Conservation (phyloP, 257 asterid genomes). For the Scutellaria baicalensis region DNA sequence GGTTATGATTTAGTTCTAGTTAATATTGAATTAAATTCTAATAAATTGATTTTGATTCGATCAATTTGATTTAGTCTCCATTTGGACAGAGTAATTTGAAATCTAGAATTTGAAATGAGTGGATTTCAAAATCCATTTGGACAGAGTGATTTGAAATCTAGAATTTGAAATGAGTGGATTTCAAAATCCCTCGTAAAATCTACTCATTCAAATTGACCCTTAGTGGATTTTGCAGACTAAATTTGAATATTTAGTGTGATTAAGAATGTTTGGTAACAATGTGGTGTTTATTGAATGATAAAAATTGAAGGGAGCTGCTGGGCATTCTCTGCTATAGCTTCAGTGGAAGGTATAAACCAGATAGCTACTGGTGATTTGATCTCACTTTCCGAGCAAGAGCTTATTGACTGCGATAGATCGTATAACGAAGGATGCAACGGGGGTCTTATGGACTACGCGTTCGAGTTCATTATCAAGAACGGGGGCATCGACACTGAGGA, state of each 20-base stretch:
- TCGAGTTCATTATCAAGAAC: constrained; percentile 46
- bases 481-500: constrained; percentile 51
- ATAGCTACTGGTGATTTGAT: constrained; percentile 37
- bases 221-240: not conserved
- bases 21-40: too few species aligned
- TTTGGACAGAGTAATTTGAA: too few species aligned
- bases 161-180: too few species aligned
- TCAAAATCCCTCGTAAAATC: too few species aligned
- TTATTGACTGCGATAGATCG: constrained; percentile 46
- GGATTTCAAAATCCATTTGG: too few species aligned
- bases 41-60: too few species aligned
- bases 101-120: too few species aligned
- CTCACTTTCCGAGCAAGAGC: constrained; percentile 61
- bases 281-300: not conserved
- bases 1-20: too few species aligned
- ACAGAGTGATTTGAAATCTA: too few species aligned
- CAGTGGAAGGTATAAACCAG: constrained; percentile 50
- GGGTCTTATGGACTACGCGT: constrained; percentile 65
- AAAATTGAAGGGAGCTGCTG: constrained; percentile 53
- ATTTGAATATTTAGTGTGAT: not conserved
- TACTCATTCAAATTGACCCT: too few species aligned
- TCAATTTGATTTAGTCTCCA: too few species aligned
- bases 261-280: not conserved
- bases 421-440: constrained; percentile 55
- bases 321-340: constrained; percentile 57